A percentile compares a stretch with the other conserved stretches of the same genome.
These are phyloP conservation scores for Hemileia vastatrix DNA, from an alignment of 1,284 basidiomycete genomes.

Conservation along the genomic window DNA sequence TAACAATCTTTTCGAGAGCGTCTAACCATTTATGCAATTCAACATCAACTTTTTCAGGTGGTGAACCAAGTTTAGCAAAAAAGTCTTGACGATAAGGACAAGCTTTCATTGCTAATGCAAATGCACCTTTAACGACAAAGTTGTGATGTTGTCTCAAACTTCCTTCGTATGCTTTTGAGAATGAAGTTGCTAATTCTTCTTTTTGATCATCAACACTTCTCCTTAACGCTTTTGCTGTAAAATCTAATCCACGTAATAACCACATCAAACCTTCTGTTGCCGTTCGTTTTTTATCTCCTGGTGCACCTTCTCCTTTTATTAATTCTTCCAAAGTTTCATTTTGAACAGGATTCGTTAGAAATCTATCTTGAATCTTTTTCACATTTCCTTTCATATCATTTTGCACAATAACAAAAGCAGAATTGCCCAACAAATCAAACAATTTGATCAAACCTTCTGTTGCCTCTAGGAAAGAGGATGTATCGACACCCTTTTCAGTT, in stretches of 20 bases:
- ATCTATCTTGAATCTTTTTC: constrained; percentile 77
- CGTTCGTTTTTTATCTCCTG: constrained; percentile 66
- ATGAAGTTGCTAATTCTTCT: constrained; percentile 65
- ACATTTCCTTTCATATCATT: constrained; percentile 87
- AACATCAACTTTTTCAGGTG: constrained; percentile 58
- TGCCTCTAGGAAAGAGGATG: constrained; percentile 75
- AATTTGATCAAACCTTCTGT: constrained; percentile 76
- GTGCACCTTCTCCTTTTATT: constrained; percentile 68
- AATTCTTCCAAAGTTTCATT: constrained; percentile 75
- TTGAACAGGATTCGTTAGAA: constrained; percentile 56
- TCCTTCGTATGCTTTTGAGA: constrained; percentile 68
- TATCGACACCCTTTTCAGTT: constrained; percentile 78
- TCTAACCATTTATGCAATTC: constrained; percentile 69
- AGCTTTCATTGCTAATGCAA: constrained; percentile 85
- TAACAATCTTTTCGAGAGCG: constrained; percentile 62
- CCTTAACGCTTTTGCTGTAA: constrained; percentile 76
- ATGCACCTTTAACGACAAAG: constrained; percentile 73
- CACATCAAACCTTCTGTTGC: constrained; percentile 88
- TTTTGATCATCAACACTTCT: constrained; percentile 58
- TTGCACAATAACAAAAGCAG: constrained; percentile 75
- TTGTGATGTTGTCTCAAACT: constrained; percentile 79
- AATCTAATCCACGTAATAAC: constrained; percentile 78
- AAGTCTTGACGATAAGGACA: constrained; percentile 86
- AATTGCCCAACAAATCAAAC: constrained; percentile 83
- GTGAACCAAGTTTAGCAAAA: constrained; percentile 72